Evolutionary conservation across 2,329 filamentous ascomycete species (phyloP).

Genomic region (Metarhizium brunneum): DNA sequence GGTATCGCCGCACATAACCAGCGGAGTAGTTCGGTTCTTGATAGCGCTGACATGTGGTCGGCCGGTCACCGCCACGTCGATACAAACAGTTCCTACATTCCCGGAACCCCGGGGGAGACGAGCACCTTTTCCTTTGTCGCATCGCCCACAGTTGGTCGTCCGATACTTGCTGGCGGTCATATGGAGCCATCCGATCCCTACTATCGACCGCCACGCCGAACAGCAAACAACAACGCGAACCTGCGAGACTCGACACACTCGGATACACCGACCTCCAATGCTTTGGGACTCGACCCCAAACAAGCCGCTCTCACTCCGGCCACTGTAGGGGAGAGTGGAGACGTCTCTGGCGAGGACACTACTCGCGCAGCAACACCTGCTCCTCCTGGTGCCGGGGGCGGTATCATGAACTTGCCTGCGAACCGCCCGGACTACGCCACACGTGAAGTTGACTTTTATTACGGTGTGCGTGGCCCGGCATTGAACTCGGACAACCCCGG

Average conservation of each 20-base stretch:
- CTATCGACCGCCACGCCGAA: constrained; percentile 73
- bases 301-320: constrained; percentile 11
- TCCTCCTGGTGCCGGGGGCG: constrained; percentile 22
- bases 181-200: constrained; percentile 64
- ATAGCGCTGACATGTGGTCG: constrained; percentile 38
- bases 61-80: constrained; percentile 39
- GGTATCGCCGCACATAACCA: constrained; percentile 35
- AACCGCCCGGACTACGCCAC: constrained; percentile 80
- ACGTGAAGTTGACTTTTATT: constrained; percentile 94
- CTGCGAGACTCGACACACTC: constrained; percentile 28
- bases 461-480: constrained; percentile 81
- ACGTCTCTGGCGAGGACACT: constrained; percentile 34
- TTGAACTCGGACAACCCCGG: constrained; percentile 73
- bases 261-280: constrained; percentile 18
- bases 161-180: constrained; percentile 31
- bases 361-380: constrained; percentile 36
- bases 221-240: constrained; percentile 57
- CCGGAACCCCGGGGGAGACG: constrained; percentile 63
- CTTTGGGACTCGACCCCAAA: constrained; percentile 22
- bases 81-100: constrained; percentile 56
- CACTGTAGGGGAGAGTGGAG: constrained; percentile 19
- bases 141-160: constrained; percentile 42
- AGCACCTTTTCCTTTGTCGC: constrained; percentile 65
- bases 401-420: constrained; percentile 29
- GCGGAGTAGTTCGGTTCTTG: constrained; percentile 46